These are phyloP conservation scores for Exutisphaerella laricina DNA, from an alignment of 2,329 filamentous ascomycete species.

Conservation along the genomic window DNA sequence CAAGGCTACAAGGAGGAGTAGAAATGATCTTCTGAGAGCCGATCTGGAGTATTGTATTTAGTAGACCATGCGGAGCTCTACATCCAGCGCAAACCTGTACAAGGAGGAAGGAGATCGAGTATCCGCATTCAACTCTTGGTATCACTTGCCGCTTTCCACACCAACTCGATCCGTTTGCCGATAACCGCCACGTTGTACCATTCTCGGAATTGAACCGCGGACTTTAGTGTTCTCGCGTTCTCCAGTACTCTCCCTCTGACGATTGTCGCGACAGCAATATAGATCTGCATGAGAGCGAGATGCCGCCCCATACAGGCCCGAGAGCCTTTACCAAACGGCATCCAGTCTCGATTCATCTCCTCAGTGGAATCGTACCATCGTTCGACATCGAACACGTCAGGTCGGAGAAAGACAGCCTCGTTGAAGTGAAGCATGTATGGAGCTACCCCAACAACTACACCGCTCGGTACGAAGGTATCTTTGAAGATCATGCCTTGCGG, in stretches of 20 bases:
- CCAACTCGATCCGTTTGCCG: background rate
- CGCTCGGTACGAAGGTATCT: slow-evolving; percentile 1
- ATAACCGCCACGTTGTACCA: slow-evolving; percentile 2
- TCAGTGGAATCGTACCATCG: slow-evolving; percentile 3
- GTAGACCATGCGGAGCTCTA: too few relatives aligned
- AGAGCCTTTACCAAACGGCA: slow-evolving; percentile 31
- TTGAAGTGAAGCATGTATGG: slow-evolving; percentile 5
- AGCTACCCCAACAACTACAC: slow-evolving; percentile 2
- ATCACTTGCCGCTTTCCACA: slow-evolving; percentile 36
- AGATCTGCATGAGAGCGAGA: slow-evolving; percentile 24
- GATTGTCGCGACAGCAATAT: background rate
- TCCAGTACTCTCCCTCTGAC: background rate
- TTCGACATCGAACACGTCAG: slow-evolving; percentile 2
- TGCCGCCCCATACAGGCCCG: slow-evolving; percentile 32
- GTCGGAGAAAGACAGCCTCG: slow-evolving; percentile 30
- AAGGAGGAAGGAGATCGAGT: too few relatives aligned
- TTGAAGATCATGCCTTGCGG: background rate
- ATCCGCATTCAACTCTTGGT: too few relatives aligned
- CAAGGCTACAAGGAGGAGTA: too few relatives aligned
- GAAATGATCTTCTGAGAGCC: too few relatives aligned
- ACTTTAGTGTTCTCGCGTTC: background rate
- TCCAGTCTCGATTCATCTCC: slow-evolving; percentile 11
- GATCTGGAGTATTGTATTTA: too few relatives aligned
- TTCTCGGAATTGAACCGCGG: background rate
- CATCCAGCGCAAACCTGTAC: too few relatives aligned